Evolutionary conservation across 23 red algal species (phyloP), one percentile per base, ranked within the genome.

Genomic region (Gracilaria caudata): DNA sequence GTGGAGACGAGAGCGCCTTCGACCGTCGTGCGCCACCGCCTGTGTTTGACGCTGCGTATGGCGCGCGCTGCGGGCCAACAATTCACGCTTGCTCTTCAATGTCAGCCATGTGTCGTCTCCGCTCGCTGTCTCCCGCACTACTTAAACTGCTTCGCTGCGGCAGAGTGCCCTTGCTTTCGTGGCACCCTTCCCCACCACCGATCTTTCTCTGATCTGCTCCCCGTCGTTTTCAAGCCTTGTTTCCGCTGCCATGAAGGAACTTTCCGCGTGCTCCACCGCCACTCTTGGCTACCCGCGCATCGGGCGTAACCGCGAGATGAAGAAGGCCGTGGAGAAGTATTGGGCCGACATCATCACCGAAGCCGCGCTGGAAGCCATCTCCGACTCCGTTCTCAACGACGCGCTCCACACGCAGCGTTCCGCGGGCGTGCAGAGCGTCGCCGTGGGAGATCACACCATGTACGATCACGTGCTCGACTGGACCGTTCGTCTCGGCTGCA

Each of bases 211-310:
- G 39, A 75, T 43, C 70, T 40, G 21, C 9, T 3, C 47, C 70
- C 0, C 34, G 16, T 40, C 65, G 21, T 39, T 21, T 23, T 41
- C 34, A 5, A 41, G 0, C 65, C 10, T 2, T 35, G 10, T 71
- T 41, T 33, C 37, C 4, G 19, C 40, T 43, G 24, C 38, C 37
- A 75, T 75, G 70, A 75, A 75, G 38, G 38, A 75, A 25, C 24
- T 26, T 29, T 23, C 85, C 53, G 68, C 85, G 0, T 35, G 30
- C 17, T 47, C 74, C 17, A 78, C 85, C 53, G 74, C 85, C 65
- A 92, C 88, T 0, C 78, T 98, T 7, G 95, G 95, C 25, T 98
- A 89, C 84, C 95, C 95, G 63, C 86, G 95, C 51, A 80, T 98
- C 39, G 95, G 95, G 0, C 79, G 78, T 28, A 80, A 86, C 56